A percentile compares a stretch with the other conserved stretches of the same genome.
Conservation (phyloP, 2,329 filamentous ascomycete species). For the Tolypocladium nubicola region DNA sequence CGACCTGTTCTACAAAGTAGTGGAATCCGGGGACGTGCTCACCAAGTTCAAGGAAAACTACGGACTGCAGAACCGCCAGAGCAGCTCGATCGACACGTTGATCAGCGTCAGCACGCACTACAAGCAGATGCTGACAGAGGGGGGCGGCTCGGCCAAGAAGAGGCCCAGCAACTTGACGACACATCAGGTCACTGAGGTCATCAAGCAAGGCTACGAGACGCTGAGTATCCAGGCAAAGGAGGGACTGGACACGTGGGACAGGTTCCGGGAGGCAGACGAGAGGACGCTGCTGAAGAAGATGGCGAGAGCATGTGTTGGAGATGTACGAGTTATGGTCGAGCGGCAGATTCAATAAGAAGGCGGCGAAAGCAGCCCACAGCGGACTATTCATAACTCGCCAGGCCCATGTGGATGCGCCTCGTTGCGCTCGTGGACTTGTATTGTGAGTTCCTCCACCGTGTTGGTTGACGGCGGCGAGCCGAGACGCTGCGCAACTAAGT, state of each 20-base stretch:
- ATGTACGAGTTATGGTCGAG: conserved; percentile 42
- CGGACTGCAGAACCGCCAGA: conserved; percentile 41
- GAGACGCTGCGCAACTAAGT: not conserved
- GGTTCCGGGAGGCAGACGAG: conserved; percentile 79
- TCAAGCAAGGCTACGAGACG: conserved; percentile 94
- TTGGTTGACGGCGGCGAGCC: not conserved
- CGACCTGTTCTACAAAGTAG: conserved; percentile 96
- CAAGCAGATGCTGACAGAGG: conserved; percentile 63
- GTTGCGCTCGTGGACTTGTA: not conserved
- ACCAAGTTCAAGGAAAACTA: conserved; percentile 75
- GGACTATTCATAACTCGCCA: not conserved
- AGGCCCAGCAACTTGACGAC: conserved; percentile 65
- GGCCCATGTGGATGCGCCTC: too few relatives aligned
- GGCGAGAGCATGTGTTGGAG: conserved; percentile 63
- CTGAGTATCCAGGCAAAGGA: conserved; percentile 84
- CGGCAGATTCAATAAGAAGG: conserved; percentile 9
- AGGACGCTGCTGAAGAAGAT: conserved; percentile 79
- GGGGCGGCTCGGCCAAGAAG: conserved; percentile 25
- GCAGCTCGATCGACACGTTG: conserved; percentile 72
- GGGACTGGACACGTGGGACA: conserved; percentile 75
- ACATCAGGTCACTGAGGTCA: conserved; percentile 76
- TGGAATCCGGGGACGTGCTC: conserved; percentile 79
- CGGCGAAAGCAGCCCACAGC: not conserved
- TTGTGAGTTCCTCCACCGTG: too few relatives aligned
- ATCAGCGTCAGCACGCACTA: conserved; percentile 80